These are phyloP conservation scores for Phaeomoniella chlamydospora DNA, from an alignment of 2,329 filamentous ascomycete species.

Conservation along the genomic window DNA sequence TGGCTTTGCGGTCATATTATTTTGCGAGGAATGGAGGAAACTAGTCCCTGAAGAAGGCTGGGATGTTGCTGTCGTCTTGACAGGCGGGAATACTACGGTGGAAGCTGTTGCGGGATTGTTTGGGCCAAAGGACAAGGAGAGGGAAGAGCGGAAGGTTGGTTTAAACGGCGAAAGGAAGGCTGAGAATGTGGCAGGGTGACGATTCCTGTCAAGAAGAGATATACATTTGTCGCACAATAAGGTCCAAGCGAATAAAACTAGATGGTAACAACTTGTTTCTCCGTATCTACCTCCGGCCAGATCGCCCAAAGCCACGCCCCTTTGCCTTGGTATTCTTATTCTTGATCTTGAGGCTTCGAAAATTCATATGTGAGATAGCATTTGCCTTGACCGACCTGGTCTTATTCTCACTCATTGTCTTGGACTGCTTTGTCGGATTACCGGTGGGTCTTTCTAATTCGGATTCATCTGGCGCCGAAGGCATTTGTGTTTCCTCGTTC, in stretches of 20 bases:
- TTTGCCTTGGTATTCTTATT: conserved; percentile 19
- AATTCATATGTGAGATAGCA: conserved; percentile 29
- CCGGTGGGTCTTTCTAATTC: conserved; percentile 1
- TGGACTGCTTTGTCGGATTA: conserved; percentile 3
- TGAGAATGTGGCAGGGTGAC: conserved; percentile 10
- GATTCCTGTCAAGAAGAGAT: background rate
- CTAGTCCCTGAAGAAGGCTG: conserved; percentile 52
- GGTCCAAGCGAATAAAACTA: too few species aligned
- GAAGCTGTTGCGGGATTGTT: conserved; percentile 46
- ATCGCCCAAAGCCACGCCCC: conserved; percentile 11
- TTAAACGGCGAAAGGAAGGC: conserved; percentile 7
- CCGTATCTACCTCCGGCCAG: background rate
- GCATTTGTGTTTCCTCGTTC: conserved; percentile 7
- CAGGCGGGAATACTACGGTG: conserved; percentile 51
- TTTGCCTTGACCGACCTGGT: conserved; percentile 25
- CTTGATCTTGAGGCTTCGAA: conserved; percentile 30
- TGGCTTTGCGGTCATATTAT: conserved; percentile 68
- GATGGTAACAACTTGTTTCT: background rate
- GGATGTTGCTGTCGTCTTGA: conserved; percentile 50
- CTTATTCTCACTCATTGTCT: conserved; percentile 3
- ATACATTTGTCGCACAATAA: background rate
- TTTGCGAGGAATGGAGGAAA: conserved; percentile 66
- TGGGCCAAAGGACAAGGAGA: conserved; percentile 7
- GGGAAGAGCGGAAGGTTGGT: conserved; percentile 6
- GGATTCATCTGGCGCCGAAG: background rate